phyloP scores from a whole-genome alignment of 768 basidiomycete species.

The Pulveroboletus sp. region DNA sequence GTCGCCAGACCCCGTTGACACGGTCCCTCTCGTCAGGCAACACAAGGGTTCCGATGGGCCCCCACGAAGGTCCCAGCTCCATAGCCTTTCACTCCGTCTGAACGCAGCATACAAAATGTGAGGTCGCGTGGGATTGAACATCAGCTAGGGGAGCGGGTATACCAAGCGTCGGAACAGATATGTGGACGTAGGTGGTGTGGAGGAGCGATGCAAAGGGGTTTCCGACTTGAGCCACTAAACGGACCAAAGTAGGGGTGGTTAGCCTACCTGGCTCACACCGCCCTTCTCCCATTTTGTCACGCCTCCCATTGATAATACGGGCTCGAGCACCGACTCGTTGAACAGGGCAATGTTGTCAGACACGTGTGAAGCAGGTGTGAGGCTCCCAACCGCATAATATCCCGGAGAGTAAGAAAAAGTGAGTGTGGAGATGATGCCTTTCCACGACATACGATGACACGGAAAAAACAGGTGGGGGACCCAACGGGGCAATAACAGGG shows the following conservation, averaged over 20 bases:
- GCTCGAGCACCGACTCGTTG: conserved; percentile 51
- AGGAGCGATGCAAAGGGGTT: neutral
- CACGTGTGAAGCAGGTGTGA: conserved; percentile 42
- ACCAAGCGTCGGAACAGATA: neutral
- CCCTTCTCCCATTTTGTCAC: conserved; percentile 34
- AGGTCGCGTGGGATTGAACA: conserved; percentile 71
- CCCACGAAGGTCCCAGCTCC: conserved; percentile 75
- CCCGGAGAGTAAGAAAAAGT: conserved; percentile 67
- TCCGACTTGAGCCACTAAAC: neutral
- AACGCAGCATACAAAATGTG: conserved; percentile 77
- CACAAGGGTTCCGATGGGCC: conserved; percentile 42
- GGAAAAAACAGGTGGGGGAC: no score
- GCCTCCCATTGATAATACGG: conserved; percentile 61
- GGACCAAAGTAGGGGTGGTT: neutral
- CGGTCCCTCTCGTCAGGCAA: conserved; percentile 24
- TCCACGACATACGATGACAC: neutral
- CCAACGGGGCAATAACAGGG: no score
- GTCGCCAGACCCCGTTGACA: neutral
- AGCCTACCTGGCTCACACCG: conserved; percentile 48
- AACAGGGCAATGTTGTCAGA: conserved; percentile 62
- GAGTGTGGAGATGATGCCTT: conserved; percentile 83
- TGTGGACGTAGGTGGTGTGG: neutral
- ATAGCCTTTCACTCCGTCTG: conserved; percentile 53
- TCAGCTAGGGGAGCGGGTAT: conserved; percentile 40
- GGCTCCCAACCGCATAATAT: conserved; percentile 77